Percentiles rank a stretch among this genome's conserved stretches.
Conservation (phyloP, 805 yeast species). For the Hanseniaspora thailandica region DNA sequence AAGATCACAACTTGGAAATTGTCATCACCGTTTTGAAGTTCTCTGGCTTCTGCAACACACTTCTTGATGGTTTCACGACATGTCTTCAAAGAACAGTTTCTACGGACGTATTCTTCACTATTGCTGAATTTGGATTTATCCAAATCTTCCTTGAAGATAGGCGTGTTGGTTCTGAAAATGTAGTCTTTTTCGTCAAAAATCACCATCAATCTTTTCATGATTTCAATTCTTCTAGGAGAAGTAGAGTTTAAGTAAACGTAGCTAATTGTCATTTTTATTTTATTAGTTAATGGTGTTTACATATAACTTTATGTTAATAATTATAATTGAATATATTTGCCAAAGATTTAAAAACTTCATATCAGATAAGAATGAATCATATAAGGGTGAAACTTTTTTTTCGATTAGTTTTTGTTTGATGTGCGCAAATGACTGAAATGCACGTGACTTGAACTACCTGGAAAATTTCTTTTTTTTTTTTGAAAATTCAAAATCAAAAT, state of each 20-base stretch:
- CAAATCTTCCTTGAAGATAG: constrained; percentile 69
- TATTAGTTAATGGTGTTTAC: background rate
- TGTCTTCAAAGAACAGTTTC: background rate
- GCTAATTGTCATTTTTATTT: constrained; percentile 19
- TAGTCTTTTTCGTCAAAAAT: constrained; percentile 27
- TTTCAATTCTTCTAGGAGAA: constrained; percentile 69
- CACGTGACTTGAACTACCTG: no score
- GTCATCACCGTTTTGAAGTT: background rate
- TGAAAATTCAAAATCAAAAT: no score
- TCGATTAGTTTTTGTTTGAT: no score
- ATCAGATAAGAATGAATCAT: no score
- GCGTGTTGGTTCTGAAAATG: constrained; percentile 37
- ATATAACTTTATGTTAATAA: no score
- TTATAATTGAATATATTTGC: no score
- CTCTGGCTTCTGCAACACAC: background rate
- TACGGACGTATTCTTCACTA: constrained; percentile 18
- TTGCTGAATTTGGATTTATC: constrained; percentile 32
- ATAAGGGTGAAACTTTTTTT: no score
- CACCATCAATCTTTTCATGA: constrained; percentile 49
- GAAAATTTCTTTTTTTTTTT: background rate
- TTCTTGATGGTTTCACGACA: background rate
- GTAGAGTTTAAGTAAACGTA: constrained; percentile 64
- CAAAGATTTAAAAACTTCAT: no score
- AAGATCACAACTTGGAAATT: constrained; percentile 28
- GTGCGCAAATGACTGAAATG: background rate